These are phyloP conservation scores for Lipomyces orientalis DNA, from an alignment of 805 yeast species.

Conservation along the genomic window DNA sequence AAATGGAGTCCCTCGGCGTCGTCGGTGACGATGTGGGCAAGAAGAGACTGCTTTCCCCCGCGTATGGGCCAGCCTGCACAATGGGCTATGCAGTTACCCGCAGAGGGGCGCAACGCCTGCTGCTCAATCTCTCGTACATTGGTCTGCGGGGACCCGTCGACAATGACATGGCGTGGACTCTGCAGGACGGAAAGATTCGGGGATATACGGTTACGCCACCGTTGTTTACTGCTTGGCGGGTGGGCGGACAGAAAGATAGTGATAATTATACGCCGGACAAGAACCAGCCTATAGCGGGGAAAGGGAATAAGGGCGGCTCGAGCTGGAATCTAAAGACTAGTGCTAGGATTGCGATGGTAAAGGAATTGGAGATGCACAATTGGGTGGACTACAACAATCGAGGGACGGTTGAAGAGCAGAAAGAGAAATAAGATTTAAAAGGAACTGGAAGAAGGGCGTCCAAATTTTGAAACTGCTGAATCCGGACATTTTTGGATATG, in stretches of 20 bases:
- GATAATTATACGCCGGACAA: slow-evolving; percentile 13
- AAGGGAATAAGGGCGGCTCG: slow-evolving; percentile 15
- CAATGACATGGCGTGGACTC: slow-evolving; percentile 19
- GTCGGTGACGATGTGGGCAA: slow-evolving; percentile 14
- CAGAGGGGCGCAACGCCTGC: slow-evolving; percentile 30
- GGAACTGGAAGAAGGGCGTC: not conserved
- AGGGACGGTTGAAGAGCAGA: not conserved
- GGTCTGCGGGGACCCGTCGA: slow-evolving; percentile 27
- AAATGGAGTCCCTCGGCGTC: slow-evolving; percentile 13
- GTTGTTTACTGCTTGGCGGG: slow-evolving; percentile 26
- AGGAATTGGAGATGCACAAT: slow-evolving; percentile 6
- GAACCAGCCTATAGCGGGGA: slow-evolving; percentile 1
- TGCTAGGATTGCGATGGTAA: slow-evolving; percentile 17
- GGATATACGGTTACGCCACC: slow-evolving; percentile 26
- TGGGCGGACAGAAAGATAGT: slow-evolving; percentile 26
- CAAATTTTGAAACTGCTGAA: no score
- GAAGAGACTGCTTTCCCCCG: slow-evolving; percentile 21
- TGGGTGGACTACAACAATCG: slow-evolving; percentile 19
- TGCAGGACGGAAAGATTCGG: slow-evolving; percentile 22
- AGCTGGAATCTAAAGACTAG: slow-evolving; percentile 7
- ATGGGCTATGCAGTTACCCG: slow-evolving; percentile 33
- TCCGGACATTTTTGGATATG: no score
- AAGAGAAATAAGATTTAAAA: not conserved
- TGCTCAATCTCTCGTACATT: slow-evolving; percentile 23
- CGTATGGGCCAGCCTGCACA: slow-evolving; percentile 27